Percentiles rank a stretch among this genome's conserved stretches.
Evolutionary conservation across 2,329 filamentous ascomycete species (phyloP).

Genomic region (Fusarium incarnatum): DNA sequence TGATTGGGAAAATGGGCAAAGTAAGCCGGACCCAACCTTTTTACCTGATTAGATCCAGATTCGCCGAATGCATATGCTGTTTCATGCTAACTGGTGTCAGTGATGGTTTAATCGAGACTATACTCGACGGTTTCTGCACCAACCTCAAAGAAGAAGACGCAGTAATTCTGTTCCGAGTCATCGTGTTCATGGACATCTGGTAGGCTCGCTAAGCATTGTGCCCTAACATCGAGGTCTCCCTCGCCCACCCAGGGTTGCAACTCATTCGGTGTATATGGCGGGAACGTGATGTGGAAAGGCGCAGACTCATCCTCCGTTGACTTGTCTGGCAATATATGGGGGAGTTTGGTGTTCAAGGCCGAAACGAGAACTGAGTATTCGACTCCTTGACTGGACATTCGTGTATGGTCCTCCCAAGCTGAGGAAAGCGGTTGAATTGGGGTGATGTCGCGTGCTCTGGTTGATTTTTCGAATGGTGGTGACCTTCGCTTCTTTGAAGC

Average conservation of each 20-base stretch:
- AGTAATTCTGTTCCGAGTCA: conserved; percentile 56
- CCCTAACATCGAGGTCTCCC: conserved; percentile 56
- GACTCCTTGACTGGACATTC: conserved; percentile 54
- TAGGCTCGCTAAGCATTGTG: conserved; percentile 59
- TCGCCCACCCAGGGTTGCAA: conserved; percentile 51
- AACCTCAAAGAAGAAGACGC: conserved; percentile 67
- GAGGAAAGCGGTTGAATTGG: conserved; percentile 58
- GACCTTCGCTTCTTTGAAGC: conserved; percentile 52
- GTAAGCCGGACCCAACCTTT: conserved; percentile 57
- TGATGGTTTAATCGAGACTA: neutral
- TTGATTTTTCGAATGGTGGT: conserved; percentile 40
- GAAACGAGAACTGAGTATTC: conserved; percentile 57
- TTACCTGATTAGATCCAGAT: conserved; percentile 50
- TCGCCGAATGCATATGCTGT: conserved; percentile 56
- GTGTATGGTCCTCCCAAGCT: conserved; percentile 63
- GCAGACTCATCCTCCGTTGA: conserved; percentile 37
- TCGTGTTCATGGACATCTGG: conserved; percentile 48
- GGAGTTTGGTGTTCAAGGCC: conserved; percentile 59
- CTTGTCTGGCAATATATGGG: conserved; percentile 49
- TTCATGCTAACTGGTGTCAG: conserved; percentile 57
- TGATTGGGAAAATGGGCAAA: conserved; percentile 66
- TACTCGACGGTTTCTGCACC: conserved; percentile 27
- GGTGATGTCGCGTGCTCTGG: conserved; percentile 46
- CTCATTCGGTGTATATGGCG: conserved; percentile 55
- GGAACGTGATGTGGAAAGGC: conserved; percentile 54